Percentiles rank a stretch among this genome's conserved stretches.
phyloP scores from a whole-genome alignment of 441 rosid genomes.

The Gossypium trilobum region DNA sequence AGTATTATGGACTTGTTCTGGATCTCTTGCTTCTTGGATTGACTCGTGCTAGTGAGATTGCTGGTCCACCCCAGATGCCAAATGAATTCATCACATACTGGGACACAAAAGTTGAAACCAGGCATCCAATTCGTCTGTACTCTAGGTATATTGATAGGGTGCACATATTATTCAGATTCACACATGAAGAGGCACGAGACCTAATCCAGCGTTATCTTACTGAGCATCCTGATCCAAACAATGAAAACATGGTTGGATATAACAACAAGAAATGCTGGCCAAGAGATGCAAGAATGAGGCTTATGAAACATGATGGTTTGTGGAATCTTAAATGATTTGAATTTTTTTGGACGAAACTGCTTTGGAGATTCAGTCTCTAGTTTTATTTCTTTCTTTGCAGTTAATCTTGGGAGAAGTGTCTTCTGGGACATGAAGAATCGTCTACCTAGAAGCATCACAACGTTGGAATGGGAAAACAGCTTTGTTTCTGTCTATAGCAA shows the following conservation, averaged over 20 bases:
- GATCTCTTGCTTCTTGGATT: slow-evolving; percentile 94
- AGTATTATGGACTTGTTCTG: slow-evolving; percentile 87
- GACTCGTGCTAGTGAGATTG: slow-evolving; percentile 96
- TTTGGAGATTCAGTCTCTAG: background rate
- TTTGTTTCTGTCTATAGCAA: slow-evolving; percentile 96
- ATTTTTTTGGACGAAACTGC: background rate
- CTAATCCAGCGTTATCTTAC: slow-evolving; percentile 97
- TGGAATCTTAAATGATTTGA: background rate
- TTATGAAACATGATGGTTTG: slow-evolving; percentile 95
- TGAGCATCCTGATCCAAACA: slow-evolving; percentile 98
- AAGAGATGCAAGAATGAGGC: slow-evolving; percentile 98
- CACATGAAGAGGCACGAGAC: slow-evolving; percentile 97
- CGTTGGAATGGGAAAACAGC: slow-evolving; percentile 97
- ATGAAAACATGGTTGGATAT: slow-evolving; percentile 99
- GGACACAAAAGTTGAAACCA: slow-evolving; percentile 94
- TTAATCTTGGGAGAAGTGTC: slow-evolving; percentile 97
- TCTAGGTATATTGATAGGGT: slow-evolving; percentile 91
- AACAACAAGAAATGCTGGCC: slow-evolving; percentile 99
- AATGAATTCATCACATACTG: slow-evolving; percentile 91
- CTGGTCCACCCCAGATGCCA: slow-evolving; percentile 97
- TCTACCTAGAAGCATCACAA: slow-evolving; percentile 92
- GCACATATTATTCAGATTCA: slow-evolving; percentile 89
- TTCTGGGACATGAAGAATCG: slow-evolving; percentile 99
- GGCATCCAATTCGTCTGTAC: slow-evolving; percentile 90
- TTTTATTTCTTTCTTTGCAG: slow-evolving; percentile 30